Evolutionary conservation across 306 rosid genomes (phyloP).

Genomic region (Arachis stenosperma): DNA sequence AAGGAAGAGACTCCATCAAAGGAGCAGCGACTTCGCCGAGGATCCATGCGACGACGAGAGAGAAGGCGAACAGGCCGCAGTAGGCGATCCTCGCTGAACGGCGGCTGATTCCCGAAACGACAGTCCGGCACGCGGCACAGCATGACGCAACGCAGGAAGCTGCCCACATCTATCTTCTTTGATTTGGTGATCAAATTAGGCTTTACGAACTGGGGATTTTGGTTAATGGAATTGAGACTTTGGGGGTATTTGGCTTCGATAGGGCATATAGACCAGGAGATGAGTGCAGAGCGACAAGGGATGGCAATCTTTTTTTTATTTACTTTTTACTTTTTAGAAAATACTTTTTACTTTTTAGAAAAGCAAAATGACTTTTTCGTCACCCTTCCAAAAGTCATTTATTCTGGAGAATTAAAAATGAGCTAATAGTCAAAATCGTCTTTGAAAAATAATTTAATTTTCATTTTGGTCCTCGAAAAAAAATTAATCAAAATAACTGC

Average conservation of each 20-base stretch:
- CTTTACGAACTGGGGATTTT: constrained; percentile 13
- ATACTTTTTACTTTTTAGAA: too few relatives aligned
- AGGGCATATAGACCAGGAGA: constrained; percentile 21
- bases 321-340: rapidly evolving
- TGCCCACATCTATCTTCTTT: constrained; percentile 78
- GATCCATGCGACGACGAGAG: constrained; percentile 88
- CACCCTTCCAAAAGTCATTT: too few relatives aligned
- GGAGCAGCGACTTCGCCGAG: constrained; percentile 97
- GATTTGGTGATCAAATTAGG: constrained; percentile 36
- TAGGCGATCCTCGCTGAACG: constrained; percentile 96
- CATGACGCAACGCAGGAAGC: constrained; percentile 99
- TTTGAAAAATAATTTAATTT: too few relatives aligned
- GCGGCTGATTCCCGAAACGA: constrained; percentile 91
- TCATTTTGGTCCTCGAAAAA: too few relatives aligned
- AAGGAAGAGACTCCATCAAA: constrained; percentile 86
- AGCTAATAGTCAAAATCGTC: too few relatives aligned
- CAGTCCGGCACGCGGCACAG: constrained; percentile 94
- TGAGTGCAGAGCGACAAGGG: neutral
- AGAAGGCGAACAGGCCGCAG: constrained; percentile 92
- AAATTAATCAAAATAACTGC: too few relatives aligned
- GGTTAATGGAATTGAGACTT: neutral
- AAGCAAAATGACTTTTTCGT: too few relatives aligned
- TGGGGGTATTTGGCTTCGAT: constrained; percentile 1
- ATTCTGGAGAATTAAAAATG: too few relatives aligned
- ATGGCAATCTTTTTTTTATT: neutral